These are phyloP conservation scores for Torrubiella hemipterigena DNA, from an alignment of 2,329 filamentous ascomycete species.

Conservation along the genomic window DNA sequence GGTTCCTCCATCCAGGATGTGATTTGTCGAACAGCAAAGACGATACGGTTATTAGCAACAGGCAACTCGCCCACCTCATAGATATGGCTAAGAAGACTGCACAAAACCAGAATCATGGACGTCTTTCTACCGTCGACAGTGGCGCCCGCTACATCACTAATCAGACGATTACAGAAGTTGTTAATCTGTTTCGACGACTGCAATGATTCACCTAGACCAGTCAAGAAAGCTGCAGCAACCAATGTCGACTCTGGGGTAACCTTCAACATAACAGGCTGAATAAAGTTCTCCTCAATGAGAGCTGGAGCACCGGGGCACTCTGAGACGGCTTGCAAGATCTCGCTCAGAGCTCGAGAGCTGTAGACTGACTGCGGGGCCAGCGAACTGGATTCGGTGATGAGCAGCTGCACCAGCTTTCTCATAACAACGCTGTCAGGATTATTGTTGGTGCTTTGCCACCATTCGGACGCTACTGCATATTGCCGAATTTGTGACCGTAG, in stretches of 20 bases:
- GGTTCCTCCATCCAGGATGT: conserved; percentile 54
- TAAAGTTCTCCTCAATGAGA: conserved; percentile 34
- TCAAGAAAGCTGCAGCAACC: conserved; percentile 35
- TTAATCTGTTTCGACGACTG: conserved; percentile 33
- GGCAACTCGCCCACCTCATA: conserved; percentile 42
- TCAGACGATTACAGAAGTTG: conserved; percentile 45
- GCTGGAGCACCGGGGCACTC: conserved; percentile 33
- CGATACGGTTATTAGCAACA: conserved; percentile 54
- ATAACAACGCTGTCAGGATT: conserved; percentile 23
- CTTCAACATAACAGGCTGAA: conserved; percentile 33
- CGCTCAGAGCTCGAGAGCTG: conserved; percentile 37
- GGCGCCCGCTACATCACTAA: conserved; percentile 47
- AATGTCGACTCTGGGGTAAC: conserved; percentile 33
- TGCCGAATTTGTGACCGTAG: conserved; percentile 24
- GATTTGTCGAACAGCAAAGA: conserved; percentile 74
- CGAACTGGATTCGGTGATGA: conserved; percentile 29
- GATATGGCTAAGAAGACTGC: conserved; percentile 39
- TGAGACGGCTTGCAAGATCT: conserved; percentile 33
- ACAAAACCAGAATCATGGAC: conserved; percentile 35
- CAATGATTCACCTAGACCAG: conserved; percentile 38
- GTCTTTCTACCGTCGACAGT: conserved; percentile 30
- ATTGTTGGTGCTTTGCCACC: conserved; percentile 24
- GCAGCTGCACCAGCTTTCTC: conserved; percentile 27
- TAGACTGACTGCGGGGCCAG: conserved; percentile 36
- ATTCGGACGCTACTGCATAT: conserved; percentile 18